Evolutionary conservation across 441 rosid genomes (phyloP), one percentile per base, ranked within the genome.

Genomic region (Geranium incanum): DNA sequence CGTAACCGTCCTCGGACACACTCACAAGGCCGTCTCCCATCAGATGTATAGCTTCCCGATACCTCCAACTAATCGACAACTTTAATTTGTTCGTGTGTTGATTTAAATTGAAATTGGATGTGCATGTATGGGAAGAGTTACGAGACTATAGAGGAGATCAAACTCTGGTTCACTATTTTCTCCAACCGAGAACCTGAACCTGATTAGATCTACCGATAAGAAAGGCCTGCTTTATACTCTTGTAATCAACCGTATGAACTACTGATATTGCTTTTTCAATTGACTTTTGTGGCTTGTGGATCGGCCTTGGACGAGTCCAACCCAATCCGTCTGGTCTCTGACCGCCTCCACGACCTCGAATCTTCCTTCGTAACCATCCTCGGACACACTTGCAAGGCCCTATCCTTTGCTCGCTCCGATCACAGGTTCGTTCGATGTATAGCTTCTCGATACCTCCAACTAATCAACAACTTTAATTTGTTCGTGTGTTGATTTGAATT

Each of bases 391-490:
- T 88, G 92, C 36, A 89, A 78, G 63, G 88, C 86, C 71, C 66
- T 85, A 81, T 80, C 89, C 74, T 91, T 91, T 71, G 90, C 95
- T 13, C 96, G 98, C 72, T 94, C 91, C 74, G 86, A 88, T 77
- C 78, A 80, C 86, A 86, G 85, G 97, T 93, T n/a, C 68, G 75
- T n/a, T n/a, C n/a, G n/a, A n/a, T n/a, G n/a, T n/a, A n/a, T n/a
- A n/a, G n/a, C n/a, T n/a, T n/a, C n/a, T n/a, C n/a, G n/a, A 39
- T n/a, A n/a, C n/a, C n/a, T n/a, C n/a, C n/a, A n/a, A n/a, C 0
- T 8, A 15, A 59, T 52, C 13, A 5, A 70, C 43, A 0, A 66
- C 39, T 5, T 5, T 3, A 1, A 5, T 65, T 13, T 23, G 8
- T 39, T 74, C 1, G 55, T 19, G 15, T 21, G 23, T 36, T 36